phyloP scores from a whole-genome alignment of 805 yeast genomes.

The Nakazawaea wyomingensis region DNA sequence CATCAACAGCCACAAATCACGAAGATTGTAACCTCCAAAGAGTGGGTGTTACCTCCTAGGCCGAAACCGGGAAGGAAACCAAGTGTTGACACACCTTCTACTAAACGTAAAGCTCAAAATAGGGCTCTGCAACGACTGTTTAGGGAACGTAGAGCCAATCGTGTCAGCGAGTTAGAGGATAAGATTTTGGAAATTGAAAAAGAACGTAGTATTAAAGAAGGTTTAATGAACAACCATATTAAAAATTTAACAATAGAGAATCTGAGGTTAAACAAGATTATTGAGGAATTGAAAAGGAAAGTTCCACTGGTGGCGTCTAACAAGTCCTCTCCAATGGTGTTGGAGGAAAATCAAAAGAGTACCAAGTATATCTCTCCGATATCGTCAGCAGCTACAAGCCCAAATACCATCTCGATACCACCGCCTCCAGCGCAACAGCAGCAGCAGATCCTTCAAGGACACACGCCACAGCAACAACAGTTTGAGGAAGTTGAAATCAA shows the following conservation, averaged over 20 bases:
- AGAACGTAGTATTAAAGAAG: slow-evolving; percentile 57
- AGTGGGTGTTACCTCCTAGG: slow-evolving; percentile 58
- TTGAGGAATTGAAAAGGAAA: slow-evolving; percentile 34
- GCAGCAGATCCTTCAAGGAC: background rate
- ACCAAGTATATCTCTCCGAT: slow-evolving; percentile 8
- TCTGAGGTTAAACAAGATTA: slow-evolving; percentile 32
- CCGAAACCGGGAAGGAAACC: slow-evolving; percentile 53
- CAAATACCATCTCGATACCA: slow-evolving; percentile 1
- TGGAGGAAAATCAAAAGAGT: background rate
- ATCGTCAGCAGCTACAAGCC: slow-evolving; percentile 11
- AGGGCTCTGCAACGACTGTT: slow-evolving; percentile 93
- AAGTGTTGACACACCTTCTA: slow-evolving; percentile 67
- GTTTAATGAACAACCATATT: slow-evolving; percentile 46
- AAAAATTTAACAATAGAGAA: slow-evolving; percentile 43
- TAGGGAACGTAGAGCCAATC: slow-evolving; percentile 78
- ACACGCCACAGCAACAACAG: background rate
- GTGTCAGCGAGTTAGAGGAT: slow-evolving; percentile 73
- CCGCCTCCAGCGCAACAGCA: background rate
- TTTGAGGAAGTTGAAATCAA: background rate
- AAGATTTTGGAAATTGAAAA: slow-evolving; percentile 62
- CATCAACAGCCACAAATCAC: slow-evolving; percentile 23
- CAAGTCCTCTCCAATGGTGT: background rate
- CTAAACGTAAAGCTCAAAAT: slow-evolving; percentile 84
- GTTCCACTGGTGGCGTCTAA: slow-evolving; percentile 13
- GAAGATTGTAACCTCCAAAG: slow-evolving; percentile 51